Base-by-base conservation (phyloP, 805 yeast genomes). In the Candida ovalis region DNA sequence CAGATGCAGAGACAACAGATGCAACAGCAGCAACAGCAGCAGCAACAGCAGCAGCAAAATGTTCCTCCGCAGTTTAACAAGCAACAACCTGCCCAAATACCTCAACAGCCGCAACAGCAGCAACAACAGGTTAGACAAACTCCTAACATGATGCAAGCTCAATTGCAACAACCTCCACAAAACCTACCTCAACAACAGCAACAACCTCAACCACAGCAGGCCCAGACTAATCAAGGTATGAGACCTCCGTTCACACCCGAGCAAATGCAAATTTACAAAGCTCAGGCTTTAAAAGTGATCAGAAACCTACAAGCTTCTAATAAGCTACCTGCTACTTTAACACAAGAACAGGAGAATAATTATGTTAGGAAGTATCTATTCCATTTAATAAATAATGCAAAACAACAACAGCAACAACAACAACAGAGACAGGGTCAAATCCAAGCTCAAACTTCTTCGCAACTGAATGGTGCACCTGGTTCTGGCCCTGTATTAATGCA, bases 201-300 rank as follows among this genome's bases (percentile, higher is more conserved):
- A 23, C 45, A 35, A 44, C 45, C n/a, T 18, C 51, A 43, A 23
- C 24, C 44, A 19, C 53, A 46, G 27, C 47, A 24, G 15, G 44
- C 33, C 0, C 30, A n/a, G 9, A 13, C 41, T 15, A 24, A 39
- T 17, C 53, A 47, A 48, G 46, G 28, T 15, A 48, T 42, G 36
- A 40, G 40, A 18, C 22, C 45, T 6, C 21, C 44, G 2, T 51
- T 57, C 40, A 54, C 62, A 1, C 49, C 46, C 36, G 67, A 59
- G 48, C 64, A 55, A 49, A 46, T 62, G 35, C 64, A 62, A 47
- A 58, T 54, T 43, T 66, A 62, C 45, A 66, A 60, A 53, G 58
- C 57, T 28, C 72, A 69, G 51, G 73, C 72, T 1, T 17, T 68
- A 4, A 66, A 62, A 43, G 64, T 64, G 43, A 64, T 68, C 21